Base-by-base conservation (phyloP, 768 basidiomycete species). In the Trichaptum fuscoviolaceum region DNA sequence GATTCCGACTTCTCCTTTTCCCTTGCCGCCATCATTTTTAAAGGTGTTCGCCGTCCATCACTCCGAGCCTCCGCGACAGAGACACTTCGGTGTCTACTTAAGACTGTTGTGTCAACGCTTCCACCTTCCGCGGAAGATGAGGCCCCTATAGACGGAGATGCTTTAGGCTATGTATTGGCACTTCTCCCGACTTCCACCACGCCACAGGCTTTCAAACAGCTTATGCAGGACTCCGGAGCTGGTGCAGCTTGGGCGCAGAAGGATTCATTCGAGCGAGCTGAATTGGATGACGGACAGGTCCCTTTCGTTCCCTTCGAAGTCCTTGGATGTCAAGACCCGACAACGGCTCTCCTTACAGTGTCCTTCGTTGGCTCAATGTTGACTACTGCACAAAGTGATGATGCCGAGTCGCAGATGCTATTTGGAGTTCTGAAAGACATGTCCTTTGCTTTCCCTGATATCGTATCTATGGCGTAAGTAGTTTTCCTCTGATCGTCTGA, bases 1-100 rank as follows among this genome's bases (percentile, higher is more conserved):
- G 89, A 91, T 42, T 76, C 78, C 25, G 89, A 81, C 74, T 91
- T 94, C 77, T 91, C 92, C 7, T 93, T 96, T 76, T 88, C 91
- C 15, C 76, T 97, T 23, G 88, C 93, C 1, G 82, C 92, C 0
- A 84, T 93, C 69, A 85, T 96, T 61, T 92, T 95, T 83, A 95
- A 95, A 73, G 94, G 93, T 57, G 77, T 95, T 65, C 86, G 94
- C 26, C 87, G 89, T 70, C 81, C 86, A 1, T 80, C 82, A 2
- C 82, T 93, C 69, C 85, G 79, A 63, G 85, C 86, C 7, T 81
- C 85, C 15, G 87, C 90, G 1, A 84, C 86, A 69, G 79, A 78
- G 3, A 83, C 85, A 18, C 78, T 95, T 17, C 81, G 88, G 69
- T 87, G 82, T 30, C 77, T 93, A 20, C 78, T 94, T 15, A 76